phyloP scores from a whole-genome alignment of 202 grass and related monocot species.

The Brachypodium distachyon region DNA sequence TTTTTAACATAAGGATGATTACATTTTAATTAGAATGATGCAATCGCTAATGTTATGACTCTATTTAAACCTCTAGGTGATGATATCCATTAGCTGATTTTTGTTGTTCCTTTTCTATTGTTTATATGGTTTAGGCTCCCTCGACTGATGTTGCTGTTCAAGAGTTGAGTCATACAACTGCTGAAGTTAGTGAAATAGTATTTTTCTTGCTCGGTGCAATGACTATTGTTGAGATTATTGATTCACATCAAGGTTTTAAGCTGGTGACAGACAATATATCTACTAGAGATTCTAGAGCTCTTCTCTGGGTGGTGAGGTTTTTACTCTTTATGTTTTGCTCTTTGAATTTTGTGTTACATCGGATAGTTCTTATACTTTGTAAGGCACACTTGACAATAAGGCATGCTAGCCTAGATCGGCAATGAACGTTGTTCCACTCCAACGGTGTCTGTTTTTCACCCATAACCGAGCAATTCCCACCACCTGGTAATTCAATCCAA shows the following conservation, averaged over 20 bases:
- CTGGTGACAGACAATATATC: constrained; percentile 97
- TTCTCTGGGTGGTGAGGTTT: constrained; percentile 93
- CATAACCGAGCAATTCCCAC: background rate
- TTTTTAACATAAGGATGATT: background rate
- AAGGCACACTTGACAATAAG: too few species aligned
- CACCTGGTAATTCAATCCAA: background rate
- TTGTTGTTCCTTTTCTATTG: constrained; percentile 16
- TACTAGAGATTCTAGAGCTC: constrained; percentile 68
- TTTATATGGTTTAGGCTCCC: constrained; percentile 57
- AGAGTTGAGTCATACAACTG: constrained; percentile 62
- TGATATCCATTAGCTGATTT: background rate
- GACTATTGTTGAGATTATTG: constrained; percentile 97
- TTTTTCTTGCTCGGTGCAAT: constrained; percentile 99
- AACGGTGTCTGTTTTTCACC: background rate
- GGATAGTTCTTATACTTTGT: background rate
- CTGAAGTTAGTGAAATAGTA: constrained; percentile 97
- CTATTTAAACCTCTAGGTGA: background rate
- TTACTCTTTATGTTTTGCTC: background rate
- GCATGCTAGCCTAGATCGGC: too few species aligned
- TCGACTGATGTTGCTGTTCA: constrained; percentile 80
- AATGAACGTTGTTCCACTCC: background rate
- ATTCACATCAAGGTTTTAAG: constrained; percentile 99
- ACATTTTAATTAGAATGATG: background rate
- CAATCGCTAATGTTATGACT: background rate
- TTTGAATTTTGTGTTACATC: background rate